Percentiles rank a stretch among this genome's conserved stretches.
phyloP scores from a whole-genome alignment of 768 basidiomycete species.

The Boletus sp. region DNA sequence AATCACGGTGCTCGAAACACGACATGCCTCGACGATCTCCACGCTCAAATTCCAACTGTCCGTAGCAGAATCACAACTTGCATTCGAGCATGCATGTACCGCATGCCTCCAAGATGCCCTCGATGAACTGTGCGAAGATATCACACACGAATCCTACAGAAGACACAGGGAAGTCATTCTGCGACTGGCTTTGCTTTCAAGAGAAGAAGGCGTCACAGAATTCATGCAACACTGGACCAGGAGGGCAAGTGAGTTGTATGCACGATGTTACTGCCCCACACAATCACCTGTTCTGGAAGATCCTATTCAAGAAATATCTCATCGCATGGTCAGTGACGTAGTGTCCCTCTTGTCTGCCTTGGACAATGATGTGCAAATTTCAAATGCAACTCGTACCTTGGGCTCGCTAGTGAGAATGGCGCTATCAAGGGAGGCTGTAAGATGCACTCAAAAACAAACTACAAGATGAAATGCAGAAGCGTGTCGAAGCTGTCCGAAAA shows the following conservation, averaged over 20 bases:
- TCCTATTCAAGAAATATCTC: constrained; percentile 27
- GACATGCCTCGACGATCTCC: constrained; percentile 59
- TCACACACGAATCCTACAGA: constrained; percentile 69
- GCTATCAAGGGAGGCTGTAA: constrained; percentile 48
- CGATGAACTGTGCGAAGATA: constrained; percentile 71
- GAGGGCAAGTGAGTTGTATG: constrained; percentile 45
- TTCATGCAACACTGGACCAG: constrained; percentile 56
- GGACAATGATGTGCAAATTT: constrained; percentile 32
- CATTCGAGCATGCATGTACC: constrained; percentile 41
- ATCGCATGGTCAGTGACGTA: constrained; percentile 35
- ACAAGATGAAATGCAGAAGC: too few species aligned
- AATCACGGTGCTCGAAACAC: constrained; percentile 54
- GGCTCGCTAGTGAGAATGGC: constrained; percentile 55
- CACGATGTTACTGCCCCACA: constrained; percentile 24
- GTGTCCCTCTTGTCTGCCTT: constrained; percentile 35
- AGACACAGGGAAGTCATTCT: constrained; percentile 68
- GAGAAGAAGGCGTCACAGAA: constrained; percentile 64
- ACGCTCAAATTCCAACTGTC: constrained; percentile 55
- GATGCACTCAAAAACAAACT: constrained; percentile 55
- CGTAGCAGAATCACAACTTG: constrained; percentile 42
- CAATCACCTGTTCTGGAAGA: constrained; percentile 5
- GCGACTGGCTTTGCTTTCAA: constrained; percentile 55
- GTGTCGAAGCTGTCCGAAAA: constrained; percentile 35
- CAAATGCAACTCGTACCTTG: constrained; percentile 22
- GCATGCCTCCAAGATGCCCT: constrained; percentile 56